Conservation (phyloP, 805 yeast genomes). For the Hanseniaspora hatyaiensis region DNA sequence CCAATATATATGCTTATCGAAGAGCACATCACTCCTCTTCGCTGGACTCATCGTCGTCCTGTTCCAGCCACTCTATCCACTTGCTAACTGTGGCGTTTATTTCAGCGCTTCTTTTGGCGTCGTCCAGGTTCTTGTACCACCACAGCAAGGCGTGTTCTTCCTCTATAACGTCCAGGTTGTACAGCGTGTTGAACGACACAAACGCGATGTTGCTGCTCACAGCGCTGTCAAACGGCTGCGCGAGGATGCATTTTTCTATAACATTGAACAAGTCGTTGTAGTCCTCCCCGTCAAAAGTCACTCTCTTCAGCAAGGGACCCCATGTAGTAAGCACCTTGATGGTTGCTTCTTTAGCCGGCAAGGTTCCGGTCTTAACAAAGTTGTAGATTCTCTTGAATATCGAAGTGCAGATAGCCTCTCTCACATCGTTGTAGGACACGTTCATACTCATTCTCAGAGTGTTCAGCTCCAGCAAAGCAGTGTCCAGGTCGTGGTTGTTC, state of each 20-base stretch:
- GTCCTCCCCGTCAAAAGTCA: constrained; percentile 71
- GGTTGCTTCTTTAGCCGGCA: constrained; percentile 65
- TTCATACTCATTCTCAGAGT: constrained; percentile 96
- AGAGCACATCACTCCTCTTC: constrained; percentile 28
- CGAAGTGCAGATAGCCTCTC: constrained; percentile 68
- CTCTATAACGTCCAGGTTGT: constrained; percentile 70
- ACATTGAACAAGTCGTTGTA: constrained; percentile 54
- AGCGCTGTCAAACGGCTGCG: constrained; percentile 19
- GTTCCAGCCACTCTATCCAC: constrained; percentile 79
- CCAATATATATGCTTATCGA: not conserved
- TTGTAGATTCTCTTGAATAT: constrained; percentile 58
- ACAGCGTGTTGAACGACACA: constrained; percentile 45
- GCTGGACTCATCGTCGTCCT: constrained; percentile 60
- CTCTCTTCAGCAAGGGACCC: constrained; percentile 72
- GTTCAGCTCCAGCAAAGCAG: constrained; percentile 83
- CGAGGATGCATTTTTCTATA: constrained; percentile 31
- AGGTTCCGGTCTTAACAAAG: constrained; percentile 63
- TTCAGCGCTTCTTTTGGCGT: constrained; percentile 34
- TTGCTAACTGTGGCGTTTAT: constrained; percentile 50
- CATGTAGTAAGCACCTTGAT: constrained; percentile 66
- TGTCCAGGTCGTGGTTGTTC: constrained; percentile 83
- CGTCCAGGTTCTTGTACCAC: constrained; percentile 47
- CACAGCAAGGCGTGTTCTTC: constrained; percentile 71
- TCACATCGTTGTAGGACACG: constrained; percentile 85
- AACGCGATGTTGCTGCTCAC: constrained; percentile 30